A percentile compares a stretch with the other conserved stretches of the same genome.
Evolutionary conservation across 2,329 filamentous ascomycete genomes (phyloP).

Genomic region (Rosellinia necatrix): DNA sequence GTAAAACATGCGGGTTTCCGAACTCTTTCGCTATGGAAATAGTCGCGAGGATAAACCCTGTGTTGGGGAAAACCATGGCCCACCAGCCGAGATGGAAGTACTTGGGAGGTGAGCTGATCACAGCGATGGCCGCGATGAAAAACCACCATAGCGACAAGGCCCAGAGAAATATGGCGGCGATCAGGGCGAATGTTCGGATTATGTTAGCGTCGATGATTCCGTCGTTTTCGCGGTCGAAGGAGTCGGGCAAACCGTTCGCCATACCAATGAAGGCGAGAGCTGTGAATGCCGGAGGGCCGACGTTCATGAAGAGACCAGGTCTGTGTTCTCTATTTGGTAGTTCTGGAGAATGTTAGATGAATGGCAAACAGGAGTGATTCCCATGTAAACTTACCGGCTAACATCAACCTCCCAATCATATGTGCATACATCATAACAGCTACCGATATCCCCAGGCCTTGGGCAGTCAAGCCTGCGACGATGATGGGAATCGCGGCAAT

Average conservation of each 20-base stretch:
- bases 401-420: slow-evolving; percentile 74
- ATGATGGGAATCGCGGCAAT: slow-evolving; percentile 64
- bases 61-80: slow-evolving; percentile 67
- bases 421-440: slow-evolving; percentile 73
- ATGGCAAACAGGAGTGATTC: not conserved
- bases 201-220: slow-evolving; percentile 50
- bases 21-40: slow-evolving; percentile 58
- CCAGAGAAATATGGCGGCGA: slow-evolving; percentile 66
- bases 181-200: slow-evolving; percentile 52
- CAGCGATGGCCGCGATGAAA: slow-evolving; percentile 53
- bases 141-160: slow-evolving; percentile 65
- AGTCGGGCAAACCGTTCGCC: slow-evolving; percentile 58
- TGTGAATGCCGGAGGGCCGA: slow-evolving; percentile 76
- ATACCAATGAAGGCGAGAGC: slow-evolving; percentile 72
- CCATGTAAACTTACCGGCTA: slow-evolving; percentile 46
- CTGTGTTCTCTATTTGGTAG: slow-evolving; percentile 67
- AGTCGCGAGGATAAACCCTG: slow-evolving; percentile 61
- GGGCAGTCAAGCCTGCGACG: slow-evolving; percentile 68
- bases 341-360: slow-evolving; percentile 42
- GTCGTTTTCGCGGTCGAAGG: slow-evolving; percentile 49
- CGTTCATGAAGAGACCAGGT: slow-evolving; percentile 75
- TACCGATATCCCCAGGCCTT: slow-evolving; percentile 72
- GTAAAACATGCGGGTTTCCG: slow-evolving; percentile 49
- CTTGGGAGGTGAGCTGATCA: slow-evolving; percentile 51
- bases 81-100: slow-evolving; percentile 67